These are phyloP conservation scores for Tilletiopsis washingtonensis DNA, from an alignment of 1,284 basidiomycete species.

Conservation along the genomic window DNA sequence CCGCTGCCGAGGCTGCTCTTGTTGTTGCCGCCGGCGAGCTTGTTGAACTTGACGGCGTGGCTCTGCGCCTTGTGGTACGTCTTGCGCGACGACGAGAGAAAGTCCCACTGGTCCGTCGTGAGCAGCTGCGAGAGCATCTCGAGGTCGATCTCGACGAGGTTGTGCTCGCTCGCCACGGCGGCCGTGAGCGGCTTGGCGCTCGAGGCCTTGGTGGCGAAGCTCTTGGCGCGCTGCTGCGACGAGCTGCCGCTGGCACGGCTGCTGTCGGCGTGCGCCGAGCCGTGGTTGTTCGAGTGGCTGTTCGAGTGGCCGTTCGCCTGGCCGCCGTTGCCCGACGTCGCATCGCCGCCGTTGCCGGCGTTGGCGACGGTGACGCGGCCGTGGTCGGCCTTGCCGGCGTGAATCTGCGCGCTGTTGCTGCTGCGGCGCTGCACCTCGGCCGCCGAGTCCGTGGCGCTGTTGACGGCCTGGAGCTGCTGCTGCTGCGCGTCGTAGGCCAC, in stretches of 20 bases:
- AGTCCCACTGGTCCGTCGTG: neutral
- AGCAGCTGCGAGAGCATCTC: neutral
- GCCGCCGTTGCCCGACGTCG: neutral
- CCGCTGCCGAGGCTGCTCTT: neutral
- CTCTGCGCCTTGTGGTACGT: neutral
- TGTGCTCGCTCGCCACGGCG: neutral
- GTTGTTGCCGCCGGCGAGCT: neutral
- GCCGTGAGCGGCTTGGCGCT: neutral
- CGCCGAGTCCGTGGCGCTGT: neutral
- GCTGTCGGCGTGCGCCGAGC: neutral
- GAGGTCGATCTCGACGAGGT: slow-evolving; percentile 1
- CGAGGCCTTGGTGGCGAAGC: neutral
- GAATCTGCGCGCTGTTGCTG: neutral
- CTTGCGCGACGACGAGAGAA: neutral
- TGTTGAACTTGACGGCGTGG: neutral
- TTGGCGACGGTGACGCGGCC: slow-evolving; percentile 5
- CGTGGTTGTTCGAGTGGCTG: neutral
- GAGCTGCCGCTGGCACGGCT: neutral
- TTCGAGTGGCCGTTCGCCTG: neutral
- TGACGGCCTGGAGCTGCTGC: neutral
- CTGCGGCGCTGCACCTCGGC: neutral
- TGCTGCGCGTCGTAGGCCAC: neutral
- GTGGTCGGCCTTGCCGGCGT: neutral
- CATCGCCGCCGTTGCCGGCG: slow-evolving; percentile 5
- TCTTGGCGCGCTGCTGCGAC: neutral